phyloP scores from a whole-genome alignment of 2,329 filamentous ascomycete genomes.

The Dothistroma pini region DNA sequence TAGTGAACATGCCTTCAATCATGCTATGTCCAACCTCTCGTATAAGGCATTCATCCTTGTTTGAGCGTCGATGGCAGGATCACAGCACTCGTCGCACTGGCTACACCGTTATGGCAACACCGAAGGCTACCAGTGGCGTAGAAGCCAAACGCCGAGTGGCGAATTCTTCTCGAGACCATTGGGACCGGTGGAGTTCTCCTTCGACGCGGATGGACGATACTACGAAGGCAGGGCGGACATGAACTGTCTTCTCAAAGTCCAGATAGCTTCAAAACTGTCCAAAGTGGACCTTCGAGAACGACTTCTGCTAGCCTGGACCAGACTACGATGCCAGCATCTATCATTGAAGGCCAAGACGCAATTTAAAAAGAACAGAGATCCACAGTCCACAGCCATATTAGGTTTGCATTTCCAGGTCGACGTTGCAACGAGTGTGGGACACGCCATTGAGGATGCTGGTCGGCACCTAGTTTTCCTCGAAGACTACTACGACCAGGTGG shows the following conservation, averaged over 20 bases:
- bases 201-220: constrained; percentile 44
- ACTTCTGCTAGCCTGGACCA: constrained; percentile 41
- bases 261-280: constrained; percentile 34
- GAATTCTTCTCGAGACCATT: constrained; percentile 37
- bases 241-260: constrained; percentile 38
- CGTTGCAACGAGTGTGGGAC: constrained; percentile 27
- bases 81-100: constrained; percentile 33
- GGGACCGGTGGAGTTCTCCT: constrained; percentile 44
- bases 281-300: constrained; percentile 32
- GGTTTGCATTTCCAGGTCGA: constrained; percentile 37
- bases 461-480: constrained; percentile 38
- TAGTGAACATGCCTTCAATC: background rate
- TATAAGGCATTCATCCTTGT: background rate
- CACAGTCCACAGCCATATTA: constrained; percentile 9
- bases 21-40: background rate
- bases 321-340: constrained; percentile 39
- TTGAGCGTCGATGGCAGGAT: background rate
- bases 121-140: constrained; percentile 39
- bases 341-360: constrained; percentile 37
- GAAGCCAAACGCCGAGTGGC: constrained; percentile 16
- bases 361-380: constrained; percentile 6
- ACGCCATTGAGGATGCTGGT: constrained; percentile 33
- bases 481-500: constrained; percentile 36
- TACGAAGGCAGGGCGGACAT: constrained; percentile 47
- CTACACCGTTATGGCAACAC: constrained; percentile 39